Percentiles rank a stretch among this genome's conserved stretches.
These are phyloP conservation scores for Boletellus dicymbophilus DNA, from an alignment of 1,284 basidiomycete genomes.

Conservation along the genomic window DNA sequence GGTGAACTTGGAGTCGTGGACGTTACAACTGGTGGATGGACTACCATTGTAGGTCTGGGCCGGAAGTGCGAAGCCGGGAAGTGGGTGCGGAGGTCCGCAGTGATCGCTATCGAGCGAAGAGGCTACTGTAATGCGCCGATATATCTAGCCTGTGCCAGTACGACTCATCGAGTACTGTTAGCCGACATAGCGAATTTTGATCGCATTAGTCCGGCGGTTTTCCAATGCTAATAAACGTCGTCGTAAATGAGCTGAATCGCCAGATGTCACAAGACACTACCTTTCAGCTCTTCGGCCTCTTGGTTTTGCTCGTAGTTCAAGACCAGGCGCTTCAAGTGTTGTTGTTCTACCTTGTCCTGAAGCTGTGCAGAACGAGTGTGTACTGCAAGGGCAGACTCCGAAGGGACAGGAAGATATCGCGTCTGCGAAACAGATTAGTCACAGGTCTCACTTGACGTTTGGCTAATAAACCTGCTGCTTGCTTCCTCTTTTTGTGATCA, in stretches of 20 bases:
- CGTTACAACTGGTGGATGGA: conserved; percentile 9
- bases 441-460: not conserved
- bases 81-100: conserved; percentile 24
- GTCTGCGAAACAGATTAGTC: conserved; percentile 47
- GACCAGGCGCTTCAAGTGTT: conserved; percentile 93
- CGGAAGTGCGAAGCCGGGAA: conserved; percentile 19
- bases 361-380: conserved; percentile 89
- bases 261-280: conserved; percentile 35
- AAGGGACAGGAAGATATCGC: conserved; percentile 84
- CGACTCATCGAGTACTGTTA: conserved; percentile 34
- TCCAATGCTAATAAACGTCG: conserved; percentile 54
- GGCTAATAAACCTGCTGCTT: conserved; percentile 74
- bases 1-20: conserved; percentile 18
- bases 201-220: conserved; percentile 60
- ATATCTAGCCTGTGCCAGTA: conserved; percentile 15
- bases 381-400: conserved; percentile 83
- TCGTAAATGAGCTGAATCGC: conserved; percentile 5
- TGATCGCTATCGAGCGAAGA: conserved; percentile 26
- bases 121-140: conserved; percentile 21
- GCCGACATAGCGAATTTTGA: conserved; percentile 74
- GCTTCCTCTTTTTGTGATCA: conserved; percentile 93
- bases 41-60: conserved; percentile 25
- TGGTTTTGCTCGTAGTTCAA: conserved; percentile 85
- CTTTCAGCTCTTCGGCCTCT: conserved; percentile 78
- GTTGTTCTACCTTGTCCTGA: conserved; percentile 92